Evolutionary conservation across 1,284 basidiomycete species (phyloP), one percentile per base, ranked within the genome.

Genomic region (Taiwanofungus camphoratus): DNA sequence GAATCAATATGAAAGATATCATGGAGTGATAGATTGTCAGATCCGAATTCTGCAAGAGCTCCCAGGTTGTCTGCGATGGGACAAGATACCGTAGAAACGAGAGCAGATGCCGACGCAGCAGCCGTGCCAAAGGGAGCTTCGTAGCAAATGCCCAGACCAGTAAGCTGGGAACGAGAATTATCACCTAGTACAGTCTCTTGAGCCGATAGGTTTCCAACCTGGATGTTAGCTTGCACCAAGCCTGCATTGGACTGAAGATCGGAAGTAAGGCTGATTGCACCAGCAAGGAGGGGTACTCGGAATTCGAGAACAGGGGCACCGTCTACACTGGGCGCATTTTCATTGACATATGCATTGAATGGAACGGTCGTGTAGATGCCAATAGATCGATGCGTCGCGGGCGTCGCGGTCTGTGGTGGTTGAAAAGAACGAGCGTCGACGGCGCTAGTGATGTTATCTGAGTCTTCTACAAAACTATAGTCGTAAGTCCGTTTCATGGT

Each of bases 221-320:
- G 43, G 13, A 42, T 1, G 4, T 27, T 8, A n/a, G 38, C 16
- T 3, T 23, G 38, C 0, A 34, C 7, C 5, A 20, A 33, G n/a
- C 58, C 54, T 16, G 60, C 59, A 32, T 63, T 68, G 4, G 65
- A 61, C 48, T 72, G 68, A 32, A 68, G 58, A 39, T 66, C 66
- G 23, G 49, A 7, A 16, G 46, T 27, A 18, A 45, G 37, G 5
- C 35, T 39, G 3, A 42, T 19, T 1, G 41, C 20, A 32, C 27
- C 23, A 34, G 45, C 27, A 3, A 54, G 44, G 5, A 52, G 41
- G 6, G 54, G 51, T 1, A 54, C 32, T 16, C 48, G 46, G n/a
- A 52, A 45, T 16, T 51, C 49, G n/a, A 51, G 33, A 1, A 42
- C 39, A n/a, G 51, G 39, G 7, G 35, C 18, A 13, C 30, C 21